Conservation (phyloP, 352 stramenopile species). For the Globisporangium rhizosaccharum region DNA sequence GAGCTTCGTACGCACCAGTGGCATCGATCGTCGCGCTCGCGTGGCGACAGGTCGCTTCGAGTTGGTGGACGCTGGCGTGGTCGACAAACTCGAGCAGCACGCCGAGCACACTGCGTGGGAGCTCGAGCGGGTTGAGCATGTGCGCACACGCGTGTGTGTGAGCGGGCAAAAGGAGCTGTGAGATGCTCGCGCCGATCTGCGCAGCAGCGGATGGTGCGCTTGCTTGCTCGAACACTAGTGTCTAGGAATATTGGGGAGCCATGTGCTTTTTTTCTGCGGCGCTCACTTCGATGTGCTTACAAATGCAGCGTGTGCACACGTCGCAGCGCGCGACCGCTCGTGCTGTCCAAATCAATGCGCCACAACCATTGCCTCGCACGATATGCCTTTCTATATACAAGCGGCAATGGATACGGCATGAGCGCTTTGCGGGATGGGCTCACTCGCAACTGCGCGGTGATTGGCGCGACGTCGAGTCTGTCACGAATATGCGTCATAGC, state of each 20-base stretch:
- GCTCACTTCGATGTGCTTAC: constrained; percentile 1
- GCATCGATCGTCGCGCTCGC: constrained; percentile 11
- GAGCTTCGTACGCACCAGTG: constrained; percentile 6
- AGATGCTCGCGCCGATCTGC: background rate
- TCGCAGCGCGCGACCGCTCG: constrained; percentile 4
- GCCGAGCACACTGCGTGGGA: constrained; percentile 22
- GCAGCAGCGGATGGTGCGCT: background rate
- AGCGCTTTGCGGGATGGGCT: too few relatives aligned
- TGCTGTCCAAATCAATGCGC: too few relatives aligned
- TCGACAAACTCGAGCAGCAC: constrained; percentile 22
- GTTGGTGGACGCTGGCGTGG: constrained; percentile 22
- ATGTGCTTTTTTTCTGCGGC: background rate
- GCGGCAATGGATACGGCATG: too few relatives aligned
- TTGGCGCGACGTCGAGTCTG: too few relatives aligned
- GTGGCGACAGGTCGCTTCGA: constrained; percentile 15
- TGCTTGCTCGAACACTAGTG: background rate
- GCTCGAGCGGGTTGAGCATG: constrained; percentile 4
- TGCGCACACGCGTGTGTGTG: constrained; percentile 17
- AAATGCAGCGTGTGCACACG: constrained; percentile 7
- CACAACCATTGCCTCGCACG: too few relatives aligned
- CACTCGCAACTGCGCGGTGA: too few relatives aligned
- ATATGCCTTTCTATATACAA: too few relatives aligned
- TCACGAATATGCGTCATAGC: too few relatives aligned
- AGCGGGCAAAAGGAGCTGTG: constrained; percentile 17
- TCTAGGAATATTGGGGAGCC: background rate